These are phyloP conservation scores for Musa itinerans DNA, from an alignment of 176 grass and related monocot genomes.

Conservation along the genomic window DNA sequence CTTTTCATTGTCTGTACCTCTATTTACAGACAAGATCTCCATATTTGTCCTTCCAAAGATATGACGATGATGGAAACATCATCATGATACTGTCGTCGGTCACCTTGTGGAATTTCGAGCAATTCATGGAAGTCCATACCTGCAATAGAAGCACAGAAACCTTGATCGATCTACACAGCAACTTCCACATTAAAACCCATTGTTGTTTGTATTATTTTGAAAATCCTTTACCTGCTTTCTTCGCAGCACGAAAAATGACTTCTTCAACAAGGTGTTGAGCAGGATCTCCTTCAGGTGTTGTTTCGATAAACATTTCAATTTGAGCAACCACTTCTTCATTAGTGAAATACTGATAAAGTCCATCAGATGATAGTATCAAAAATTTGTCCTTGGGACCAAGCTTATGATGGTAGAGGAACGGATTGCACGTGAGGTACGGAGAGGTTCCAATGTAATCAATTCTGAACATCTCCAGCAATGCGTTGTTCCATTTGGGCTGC, in stretches of 20 bases:
- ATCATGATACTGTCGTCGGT: conserved; percentile 77
- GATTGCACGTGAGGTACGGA: conserved; percentile 83
- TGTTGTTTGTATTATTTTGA: conserved; percentile 2
- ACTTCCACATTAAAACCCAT: conserved; percentile 24
- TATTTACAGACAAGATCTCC: conserved; percentile 96
- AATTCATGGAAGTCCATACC: conserved; percentile 93
- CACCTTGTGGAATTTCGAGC: conserved; percentile 85
- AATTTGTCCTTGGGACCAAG: conserved; percentile 71
- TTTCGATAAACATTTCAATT: conserved; percentile 80
- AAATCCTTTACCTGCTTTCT: conserved; percentile 65
- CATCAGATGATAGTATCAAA: conserved; percentile 86
- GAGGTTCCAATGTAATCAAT: conserved; percentile 70
- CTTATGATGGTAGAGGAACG: conserved; percentile 68
- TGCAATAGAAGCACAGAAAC: conserved; percentile 20
- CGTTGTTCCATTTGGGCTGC: conserved; percentile 95
- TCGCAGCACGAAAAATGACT: conserved; percentile 84
- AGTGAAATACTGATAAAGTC: conserved; percentile 96
- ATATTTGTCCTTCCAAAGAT: conserved; percentile 92
- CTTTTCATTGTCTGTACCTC: conserved; percentile 27
- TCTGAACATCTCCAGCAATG: conserved; percentile 86
- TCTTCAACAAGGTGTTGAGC: conserved; percentile 90
- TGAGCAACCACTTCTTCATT: conserved; percentile 78
- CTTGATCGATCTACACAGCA: background rate
- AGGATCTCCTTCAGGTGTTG: conserved; percentile 86
- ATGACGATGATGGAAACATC: conserved; percentile 91